Evolutionary conservation across 768 basidiomycete genomes (phyloP).

Genomic region (Boletus reticuloceps): DNA sequence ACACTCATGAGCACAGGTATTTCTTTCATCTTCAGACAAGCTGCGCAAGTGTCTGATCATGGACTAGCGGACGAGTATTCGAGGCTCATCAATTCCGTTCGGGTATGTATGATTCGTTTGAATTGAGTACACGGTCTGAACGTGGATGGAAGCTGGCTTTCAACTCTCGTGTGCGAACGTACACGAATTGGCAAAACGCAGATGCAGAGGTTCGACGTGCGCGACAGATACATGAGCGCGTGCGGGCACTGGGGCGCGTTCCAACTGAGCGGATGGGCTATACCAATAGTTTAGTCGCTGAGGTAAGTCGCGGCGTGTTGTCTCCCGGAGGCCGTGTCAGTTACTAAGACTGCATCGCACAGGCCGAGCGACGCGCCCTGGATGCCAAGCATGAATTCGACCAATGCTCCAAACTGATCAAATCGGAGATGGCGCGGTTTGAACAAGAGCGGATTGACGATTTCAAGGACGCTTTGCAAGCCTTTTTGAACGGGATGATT

Average conservation of each 20-base stretch:
- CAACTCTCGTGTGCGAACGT: slow-evolving; percentile 79
- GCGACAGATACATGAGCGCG: slow-evolving; percentile 78
- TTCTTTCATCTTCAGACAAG: background rate
- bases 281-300: slow-evolving; percentile 77
- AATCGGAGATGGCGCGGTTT: slow-evolving; percentile 85
- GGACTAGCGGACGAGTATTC: slow-evolving; percentile 82
- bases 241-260: slow-evolving; percentile 71
- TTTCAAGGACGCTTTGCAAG: slow-evolving; percentile 81
- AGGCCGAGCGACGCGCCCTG: slow-evolving; percentile 84
- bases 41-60: slow-evolving; percentile 5
- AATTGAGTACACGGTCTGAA: background rate
- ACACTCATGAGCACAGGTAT: slow-evolving; percentile 76
- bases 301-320: slow-evolving; percentile 46
- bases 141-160: slow-evolving; percentile 67
- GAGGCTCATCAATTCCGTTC: slow-evolving; percentile 83
- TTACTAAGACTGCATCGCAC: background rate
- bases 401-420: slow-evolving; percentile 81
- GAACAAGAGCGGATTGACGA: slow-evolving; percentile 93
- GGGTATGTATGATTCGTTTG: slow-evolving; percentile 47
- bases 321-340: background rate
- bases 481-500: slow-evolving; percentile 87
- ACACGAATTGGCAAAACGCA: slow-evolving; percentile 74
- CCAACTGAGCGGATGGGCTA: slow-evolving; percentile 67
- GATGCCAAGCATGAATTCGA: slow-evolving; percentile 91
- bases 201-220: slow-evolving; percentile 74